A percentile compares a stretch with the other conserved stretches of the same genome.
These are phyloP conservation scores for Ceratopteris richardii DNA, from an alignment of 75 land plant genomes.

Conservation along the genomic window DNA sequence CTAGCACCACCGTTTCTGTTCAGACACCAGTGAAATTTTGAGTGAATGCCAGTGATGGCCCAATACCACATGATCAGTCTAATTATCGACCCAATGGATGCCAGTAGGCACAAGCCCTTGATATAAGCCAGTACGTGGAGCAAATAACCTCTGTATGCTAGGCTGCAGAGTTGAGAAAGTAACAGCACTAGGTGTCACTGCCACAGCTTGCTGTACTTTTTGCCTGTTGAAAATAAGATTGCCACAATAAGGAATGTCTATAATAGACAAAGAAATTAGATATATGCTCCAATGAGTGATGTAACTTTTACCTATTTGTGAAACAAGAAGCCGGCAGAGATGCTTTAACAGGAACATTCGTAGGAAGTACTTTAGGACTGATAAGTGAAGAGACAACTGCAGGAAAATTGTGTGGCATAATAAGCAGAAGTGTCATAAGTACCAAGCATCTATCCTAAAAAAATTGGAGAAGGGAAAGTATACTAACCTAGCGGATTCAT, in stretches of 20 bases:
- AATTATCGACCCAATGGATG: not conserved
- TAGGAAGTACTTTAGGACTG: not conserved
- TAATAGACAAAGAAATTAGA: not conserved
- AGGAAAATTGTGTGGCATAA: not conserved
- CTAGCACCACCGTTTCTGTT: too few relatives aligned
- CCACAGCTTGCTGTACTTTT: slow-evolving; percentile 8
- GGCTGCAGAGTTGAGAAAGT: slow-evolving; percentile 16
- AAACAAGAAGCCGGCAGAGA: not conserved
- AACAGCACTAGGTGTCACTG: slow-evolving; percentile 10
- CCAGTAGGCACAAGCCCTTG: not conserved
- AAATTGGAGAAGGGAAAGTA: too few relatives aligned
- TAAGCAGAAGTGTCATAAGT: not conserved
- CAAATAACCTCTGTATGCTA: not conserved
- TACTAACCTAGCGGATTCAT: too few relatives aligned
- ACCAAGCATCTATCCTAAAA: too few relatives aligned
- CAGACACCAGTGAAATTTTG: too few relatives aligned
- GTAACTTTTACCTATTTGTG: not conserved
- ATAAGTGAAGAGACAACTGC: not conserved
- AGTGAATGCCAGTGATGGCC: too few relatives aligned
- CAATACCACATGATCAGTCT: too few relatives aligned
- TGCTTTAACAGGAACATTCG: not conserved
- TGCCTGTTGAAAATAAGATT: slow-evolving; percentile 14
- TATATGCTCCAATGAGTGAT: too few relatives aligned
- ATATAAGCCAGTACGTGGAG: not conserved
- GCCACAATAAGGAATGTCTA: not conserved